phyloP scores from a whole-genome alignment of 768 basidiomycete genomes.

The Macrolepiota dolichaula region DNA sequence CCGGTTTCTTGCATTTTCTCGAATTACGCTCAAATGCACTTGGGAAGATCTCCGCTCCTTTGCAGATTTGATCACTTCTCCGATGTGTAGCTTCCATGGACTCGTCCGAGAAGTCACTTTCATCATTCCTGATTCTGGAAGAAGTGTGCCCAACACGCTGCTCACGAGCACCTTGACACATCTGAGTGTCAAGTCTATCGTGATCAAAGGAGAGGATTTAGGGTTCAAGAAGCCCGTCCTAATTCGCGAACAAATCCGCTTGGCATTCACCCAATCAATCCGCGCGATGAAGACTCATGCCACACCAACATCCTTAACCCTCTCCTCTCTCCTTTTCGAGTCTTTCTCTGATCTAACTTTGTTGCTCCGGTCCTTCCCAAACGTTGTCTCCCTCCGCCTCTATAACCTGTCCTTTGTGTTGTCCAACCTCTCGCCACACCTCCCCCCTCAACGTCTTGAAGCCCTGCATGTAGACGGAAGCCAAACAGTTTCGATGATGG shows the following conservation, averaged over 20 bases:
- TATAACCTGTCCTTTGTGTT: background rate
- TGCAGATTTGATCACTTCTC: background rate
- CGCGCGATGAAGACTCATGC: background rate
- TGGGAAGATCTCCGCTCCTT: background rate
- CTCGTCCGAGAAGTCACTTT: background rate
- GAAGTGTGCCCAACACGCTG: background rate
- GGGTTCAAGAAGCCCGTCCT: background rate
- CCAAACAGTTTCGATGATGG: background rate
- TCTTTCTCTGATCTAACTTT: background rate
- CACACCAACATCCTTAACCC: background rate
- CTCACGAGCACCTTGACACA: background rate
- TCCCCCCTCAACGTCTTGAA: background rate
- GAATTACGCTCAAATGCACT: background rate
- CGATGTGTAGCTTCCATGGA: background rate
- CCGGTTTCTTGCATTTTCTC: background rate
- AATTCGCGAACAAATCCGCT: background rate
- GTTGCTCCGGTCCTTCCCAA: background rate
- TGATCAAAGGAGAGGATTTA: background rate
- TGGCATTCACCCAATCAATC: background rate
- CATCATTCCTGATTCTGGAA: background rate
- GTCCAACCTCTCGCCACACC: background rate
- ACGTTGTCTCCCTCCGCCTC: background rate
- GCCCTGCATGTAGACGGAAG: background rate
- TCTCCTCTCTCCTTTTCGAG: conserved; percentile 1
- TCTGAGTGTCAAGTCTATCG: background rate